Base-by-base conservation (phyloP, 192 early-diverging fungal genomes). In the Backusella westeae region DNA sequence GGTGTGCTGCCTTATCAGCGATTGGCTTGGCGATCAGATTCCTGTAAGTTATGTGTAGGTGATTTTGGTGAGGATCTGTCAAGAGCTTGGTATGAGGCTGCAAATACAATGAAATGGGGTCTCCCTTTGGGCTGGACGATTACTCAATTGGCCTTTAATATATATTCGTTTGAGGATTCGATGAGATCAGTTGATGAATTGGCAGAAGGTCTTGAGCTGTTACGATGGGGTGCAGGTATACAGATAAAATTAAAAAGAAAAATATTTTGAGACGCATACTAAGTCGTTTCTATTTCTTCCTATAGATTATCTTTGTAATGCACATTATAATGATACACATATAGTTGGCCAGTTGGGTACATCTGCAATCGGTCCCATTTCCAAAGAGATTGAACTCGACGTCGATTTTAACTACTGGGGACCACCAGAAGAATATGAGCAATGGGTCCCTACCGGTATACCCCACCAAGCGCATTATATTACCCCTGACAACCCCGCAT, bases 41-140 rank as follows among this genome's bases (percentile, higher is more conserved):
- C 82, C 0, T 89, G 89, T 74, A 77, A 85, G 26, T 74, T 82
- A n/a, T 86, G 86, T 68, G 78, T 79, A 34, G 87, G 87, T 29
- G 42, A 66, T 19, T 85, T 78, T 76, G 87, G 87, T 46, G 87
- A 89, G 73, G 87, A 89, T 65, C 59, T 89, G 1, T 81, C 79
- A 7, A 80, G 80, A 49, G 87, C 79, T 29, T 89, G 86, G 86
- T 89, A 89, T 73, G 87, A 89, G 56, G 87, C 87, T 34, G 86
- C 87, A 10, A 89, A 89, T 76, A 88, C 87, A 12, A 88, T 89
- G 86, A 89, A 89, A 35, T 89, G 86, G 86, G 87, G 87, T 53
- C 76, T 83, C 7, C 87, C 87, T 2, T 79, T 86, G n/a, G 86
- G 73, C 4, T 88, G 77, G 70, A 85, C 86, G 17, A 81, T 75